Evolutionary conservation across 106 monocot species (phyloP), one percentile per base, ranked within the genome.

Genomic region (Chionographis japonica): DNA sequence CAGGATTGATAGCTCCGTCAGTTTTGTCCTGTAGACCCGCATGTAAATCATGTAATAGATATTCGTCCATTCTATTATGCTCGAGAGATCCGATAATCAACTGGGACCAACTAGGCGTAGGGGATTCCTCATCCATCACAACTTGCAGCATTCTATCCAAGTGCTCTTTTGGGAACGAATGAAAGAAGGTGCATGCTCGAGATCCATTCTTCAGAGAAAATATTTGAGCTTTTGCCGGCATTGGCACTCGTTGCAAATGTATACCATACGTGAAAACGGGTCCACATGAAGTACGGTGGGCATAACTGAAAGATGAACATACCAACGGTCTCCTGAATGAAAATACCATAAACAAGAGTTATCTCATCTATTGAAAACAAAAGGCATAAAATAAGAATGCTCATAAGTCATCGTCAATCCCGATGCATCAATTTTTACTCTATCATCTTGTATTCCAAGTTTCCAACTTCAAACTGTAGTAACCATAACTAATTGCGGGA

Each of bases 221-320:
- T 51, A 65, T n/a, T 51, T 52, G 46, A 52, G 63, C 52, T 14
- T 58, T 61, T 37, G 43, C 40, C 54, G 8, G 67, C 60, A 58
- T 9, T 12, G 20, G 35, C 8, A 11, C 18, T 62, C 53, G 60
- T 60, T 63, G 71, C 62, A 72, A 72, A 8, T 54, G 60, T 67
- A 59, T 49, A 42, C 66, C 54, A 59, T 18, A 58, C 7, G 38
- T 53, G 62, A 50, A 58, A 58, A 66, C 49, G 14, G 67, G 40
- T 63, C 36, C 53, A 13, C 54, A 36, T 13, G 46, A 68, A 51
- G 51, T 46, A 62, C 27, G 40, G 8, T 16, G 43, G 51, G 57
- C 46, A 56, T 13, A 35, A 11, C 42, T 64, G 41, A 80, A 73
- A 20, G 51, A 67, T 69, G 58, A 56, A 50, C 49, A 65, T 74